These are phyloP conservation scores for Psidium friedrichsthalianum DNA, from an alignment of 345 rosid species.

Conservation along the genomic window DNA sequence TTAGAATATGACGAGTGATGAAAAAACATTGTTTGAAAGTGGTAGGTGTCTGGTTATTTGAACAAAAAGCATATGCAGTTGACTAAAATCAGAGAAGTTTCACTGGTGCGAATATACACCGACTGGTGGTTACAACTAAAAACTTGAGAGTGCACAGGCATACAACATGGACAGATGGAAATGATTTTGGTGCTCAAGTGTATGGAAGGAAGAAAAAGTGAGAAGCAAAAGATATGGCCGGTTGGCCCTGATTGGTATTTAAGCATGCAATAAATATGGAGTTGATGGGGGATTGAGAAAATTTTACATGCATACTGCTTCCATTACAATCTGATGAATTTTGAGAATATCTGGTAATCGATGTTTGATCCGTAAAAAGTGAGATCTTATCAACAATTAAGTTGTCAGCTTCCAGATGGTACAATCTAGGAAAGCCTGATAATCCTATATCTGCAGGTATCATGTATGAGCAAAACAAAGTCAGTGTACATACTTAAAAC, in stretches of 20 bases:
- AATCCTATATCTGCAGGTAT: not conserved
- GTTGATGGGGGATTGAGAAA: not conserved
- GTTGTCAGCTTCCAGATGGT: not conserved
- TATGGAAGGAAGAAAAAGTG: too few relatives aligned
- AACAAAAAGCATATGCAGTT: not conserved
- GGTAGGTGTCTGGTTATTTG: not conserved
- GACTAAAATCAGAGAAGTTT: not conserved
- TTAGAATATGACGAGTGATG: not conserved
- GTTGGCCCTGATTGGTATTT: not conserved
- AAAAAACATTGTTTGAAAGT: not conserved
- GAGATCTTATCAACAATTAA: not conserved
- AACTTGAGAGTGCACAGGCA: not conserved
- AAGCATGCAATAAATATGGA: not conserved
- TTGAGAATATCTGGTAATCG: not conserved
- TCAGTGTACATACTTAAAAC: not conserved
- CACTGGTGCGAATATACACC: not conserved
- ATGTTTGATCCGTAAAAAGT: not conserved
- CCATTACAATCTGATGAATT: not conserved
- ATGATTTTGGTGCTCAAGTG: not conserved
- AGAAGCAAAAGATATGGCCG: not conserved
- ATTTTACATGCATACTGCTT: not conserved
- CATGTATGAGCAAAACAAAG: not conserved
- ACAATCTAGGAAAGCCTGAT: not conserved
- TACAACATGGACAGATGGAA: not conserved
- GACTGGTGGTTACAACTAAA: not conserved